Percentiles rank a stretch among this genome's conserved stretches.
phyloP scores from a whole-genome alignment of 2,329 filamentous ascomycete species.

The Fonsecaea pugnacius region DNA sequence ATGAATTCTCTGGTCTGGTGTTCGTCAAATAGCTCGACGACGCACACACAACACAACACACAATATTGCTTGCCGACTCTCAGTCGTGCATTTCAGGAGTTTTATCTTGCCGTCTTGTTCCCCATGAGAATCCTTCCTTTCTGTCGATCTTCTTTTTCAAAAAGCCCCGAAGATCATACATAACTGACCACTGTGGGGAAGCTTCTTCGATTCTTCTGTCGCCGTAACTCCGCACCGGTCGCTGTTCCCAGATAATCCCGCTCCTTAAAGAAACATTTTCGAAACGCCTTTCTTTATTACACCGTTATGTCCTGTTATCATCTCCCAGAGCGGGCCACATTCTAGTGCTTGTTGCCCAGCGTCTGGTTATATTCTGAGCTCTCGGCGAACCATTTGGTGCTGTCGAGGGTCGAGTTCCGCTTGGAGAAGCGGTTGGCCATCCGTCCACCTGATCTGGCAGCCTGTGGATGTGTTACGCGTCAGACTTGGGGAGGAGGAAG shows the following conservation, averaged over 20 bases:
- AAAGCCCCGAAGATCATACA: background rate
- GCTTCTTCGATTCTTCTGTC: background rate
- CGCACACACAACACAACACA: background rate
- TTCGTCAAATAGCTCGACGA: background rate
- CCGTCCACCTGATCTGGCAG: slow-evolving; percentile 28
- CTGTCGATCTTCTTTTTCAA: background rate
- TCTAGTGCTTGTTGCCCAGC: slow-evolving; percentile 15
- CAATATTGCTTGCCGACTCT: background rate
- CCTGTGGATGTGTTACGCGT: slow-evolving; percentile 16
- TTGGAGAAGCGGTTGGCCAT: slow-evolving; percentile 28
- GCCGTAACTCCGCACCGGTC: background rate
- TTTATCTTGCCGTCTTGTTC: background rate
- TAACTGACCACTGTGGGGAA: background rate
- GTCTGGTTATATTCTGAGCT: slow-evolving; percentile 23
- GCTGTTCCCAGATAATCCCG: background rate
- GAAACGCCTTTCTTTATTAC: background rate
- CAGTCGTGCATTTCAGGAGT: background rate
- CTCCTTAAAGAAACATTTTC: background rate
- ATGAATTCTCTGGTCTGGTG: background rate
- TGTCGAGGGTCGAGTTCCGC: slow-evolving; percentile 28
- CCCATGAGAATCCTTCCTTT: background rate
- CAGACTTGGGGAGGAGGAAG: background rate
- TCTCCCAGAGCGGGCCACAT: background rate
- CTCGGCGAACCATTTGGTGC: slow-evolving; percentile 33
- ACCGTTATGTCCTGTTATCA: background rate